Evolutionary conservation across 306 rosid genomes (phyloP), one percentile per base, ranked within the genome.

Genomic region (Purshia tridentata): DNA sequence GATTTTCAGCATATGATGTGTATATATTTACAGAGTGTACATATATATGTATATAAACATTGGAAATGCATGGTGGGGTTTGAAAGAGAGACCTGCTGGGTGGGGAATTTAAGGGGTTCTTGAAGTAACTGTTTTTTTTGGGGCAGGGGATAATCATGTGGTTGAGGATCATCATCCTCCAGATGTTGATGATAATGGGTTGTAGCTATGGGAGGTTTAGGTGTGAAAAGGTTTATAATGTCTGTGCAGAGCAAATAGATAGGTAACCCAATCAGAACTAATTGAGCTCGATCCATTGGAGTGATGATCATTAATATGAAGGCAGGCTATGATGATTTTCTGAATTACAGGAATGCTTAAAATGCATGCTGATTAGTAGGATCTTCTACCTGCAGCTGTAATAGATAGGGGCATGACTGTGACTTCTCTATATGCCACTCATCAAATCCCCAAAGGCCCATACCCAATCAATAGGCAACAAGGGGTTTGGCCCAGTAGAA

Each of bases 231-330:
- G 53, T 67, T 71, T 0, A 84, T 6, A 62, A 85, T 69, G 76
- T 90, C 94, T 6, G 88, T 78, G 51, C 82, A 90, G 65, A 88
- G 69, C 50, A 88, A 87, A 75, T 84, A 69, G 69, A 90, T 78
- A 8, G 92, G 84, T 3, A 92, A 55, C n/a, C 83, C 93, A 2
- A 87, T 2, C 48, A 92, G 52, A 39, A 88, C 42, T 65, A 84
- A 52, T 71, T 72, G 83, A 35, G 86, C 72, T 23, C 89, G 87
- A 81, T 86, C 86, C 91, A 86, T 72, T 20, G 7, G 2, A 29
- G 61, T 6, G 20, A 3, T 39, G 39, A 23, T 29, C 64, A 44
- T 53, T 74, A 11, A 23, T 39, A 16, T 9, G 23, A 8, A 68
- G 9, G 48, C 40, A 3, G 39, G 8, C 12, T 29, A 13, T 20